Percentiles rank a stretch among this genome's conserved stretches.
Conservation (phyloP, 129 eudicot species). For the Silybum marianum region DNA sequence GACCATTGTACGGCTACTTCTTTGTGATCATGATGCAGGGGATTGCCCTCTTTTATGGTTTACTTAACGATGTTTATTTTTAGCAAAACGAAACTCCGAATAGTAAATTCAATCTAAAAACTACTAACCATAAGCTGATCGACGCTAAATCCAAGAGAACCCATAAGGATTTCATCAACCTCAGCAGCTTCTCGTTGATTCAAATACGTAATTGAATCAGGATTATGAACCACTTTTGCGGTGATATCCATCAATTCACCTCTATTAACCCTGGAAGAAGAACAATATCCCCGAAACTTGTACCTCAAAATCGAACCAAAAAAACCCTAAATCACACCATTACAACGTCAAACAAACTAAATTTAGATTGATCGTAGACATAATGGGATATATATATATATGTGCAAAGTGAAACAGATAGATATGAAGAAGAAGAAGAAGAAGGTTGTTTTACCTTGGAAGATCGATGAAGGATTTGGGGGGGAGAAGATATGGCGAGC, state of each 20-base stretch:
- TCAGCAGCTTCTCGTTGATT: slow-evolving; percentile 87
- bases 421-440: background rate
- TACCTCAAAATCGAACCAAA: slow-evolving; percentile 40
- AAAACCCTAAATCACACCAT: slow-evolving; percentile 43
- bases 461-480: background rate
- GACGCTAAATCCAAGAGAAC: slow-evolving; percentile 95
- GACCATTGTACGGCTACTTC: background rate
- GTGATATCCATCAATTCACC: slow-evolving; percentile 42
- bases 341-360: slow-evolving; percentile 4
- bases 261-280: slow-evolving; percentile 33
- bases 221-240: slow-evolving; percentile 36
- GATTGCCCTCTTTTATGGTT: background rate
- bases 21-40: background rate
- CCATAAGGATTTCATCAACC: slow-evolving; percentile 91
- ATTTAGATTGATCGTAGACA: background rate
- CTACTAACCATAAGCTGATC: slow-evolving; percentile 89
- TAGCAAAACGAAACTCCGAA: background rate
- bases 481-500: slow-evolving; percentile 38
- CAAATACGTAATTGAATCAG: slow-evolving; percentile 61
- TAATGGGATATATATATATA: background rate
- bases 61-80: background rate
- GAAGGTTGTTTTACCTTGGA: slow-evolving; percentile 36
- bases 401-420: background rate
- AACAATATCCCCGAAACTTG: slow-evolving; percentile 37
- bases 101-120: background rate